Evolutionary conservation across 2,329 filamentous ascomycete genomes (phyloP).

Genomic region (Colletotrichum zoysiae): DNA sequence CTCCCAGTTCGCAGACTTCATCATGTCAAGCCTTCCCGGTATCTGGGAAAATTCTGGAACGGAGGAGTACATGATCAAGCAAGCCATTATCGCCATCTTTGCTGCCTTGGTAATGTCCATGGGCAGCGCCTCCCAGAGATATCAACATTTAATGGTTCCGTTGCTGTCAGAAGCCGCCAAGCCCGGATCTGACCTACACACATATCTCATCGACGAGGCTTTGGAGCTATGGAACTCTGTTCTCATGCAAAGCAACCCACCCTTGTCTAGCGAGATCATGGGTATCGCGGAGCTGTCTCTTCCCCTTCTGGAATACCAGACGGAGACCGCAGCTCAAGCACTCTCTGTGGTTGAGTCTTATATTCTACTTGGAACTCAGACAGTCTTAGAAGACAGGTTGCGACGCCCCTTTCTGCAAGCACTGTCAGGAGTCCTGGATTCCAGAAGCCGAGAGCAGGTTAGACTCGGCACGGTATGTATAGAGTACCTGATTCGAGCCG

Average conservation of each 20-base stretch:
- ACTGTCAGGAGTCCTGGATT: conserved; percentile 63
- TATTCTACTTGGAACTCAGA: conserved; percentile 76
- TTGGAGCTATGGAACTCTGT: conserved; percentile 90
- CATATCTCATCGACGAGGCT: conserved; percentile 92
- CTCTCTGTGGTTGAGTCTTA: conserved; percentile 78
- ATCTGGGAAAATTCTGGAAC: conserved; percentile 86
- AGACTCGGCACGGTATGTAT: conserved; percentile 71
- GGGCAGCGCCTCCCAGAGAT: conserved; percentile 80
- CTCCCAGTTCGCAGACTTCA: conserved; percentile 77
- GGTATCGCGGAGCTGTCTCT: conserved; percentile 73
- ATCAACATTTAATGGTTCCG: conserved; percentile 84
- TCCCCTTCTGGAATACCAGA: conserved; percentile 75
- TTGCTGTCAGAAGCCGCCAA: conserved; percentile 85
- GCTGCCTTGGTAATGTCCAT: conserved; percentile 88
- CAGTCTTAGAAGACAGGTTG: conserved; percentile 70
- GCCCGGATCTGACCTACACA: conserved; percentile 77
- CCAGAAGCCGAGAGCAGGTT: conserved; percentile 68
- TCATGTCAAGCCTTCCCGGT: conserved; percentile 82
- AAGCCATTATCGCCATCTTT: conserved; percentile 89
- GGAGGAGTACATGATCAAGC: conserved; percentile 93
- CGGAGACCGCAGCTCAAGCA: conserved; percentile 71
- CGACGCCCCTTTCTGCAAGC: conserved; percentile 64
- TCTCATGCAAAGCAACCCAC: conserved; percentile 72
- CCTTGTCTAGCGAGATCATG: conserved; percentile 72
- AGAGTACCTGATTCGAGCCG: conserved; percentile 74